Base-by-base conservation (phyloP, 1,139 yeast species). In the Candida mesenterica region DNA sequence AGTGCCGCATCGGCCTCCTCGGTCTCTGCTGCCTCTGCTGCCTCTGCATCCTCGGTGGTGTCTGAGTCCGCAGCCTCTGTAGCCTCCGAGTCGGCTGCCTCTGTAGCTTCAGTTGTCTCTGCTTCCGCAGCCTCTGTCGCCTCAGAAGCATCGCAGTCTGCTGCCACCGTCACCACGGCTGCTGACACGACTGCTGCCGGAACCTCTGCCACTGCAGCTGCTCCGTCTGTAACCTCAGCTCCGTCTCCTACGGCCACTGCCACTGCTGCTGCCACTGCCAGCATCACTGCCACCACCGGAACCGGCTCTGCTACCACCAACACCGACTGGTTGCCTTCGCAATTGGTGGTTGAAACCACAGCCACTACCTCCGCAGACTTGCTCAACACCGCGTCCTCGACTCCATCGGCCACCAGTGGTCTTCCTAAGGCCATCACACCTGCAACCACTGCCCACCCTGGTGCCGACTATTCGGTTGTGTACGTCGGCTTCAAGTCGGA, bases 361-460 rank as follows among this genome's bases (percentile, higher is more conserved):
- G 38, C 65, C 1, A 38, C 52, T 10, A 56, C 67, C n/a, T 44
- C 68, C 4, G 54, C 52, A 3, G 43, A 62, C 17, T 5, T 10
- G 14, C 54, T 66, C 12, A 65, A 65, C 22, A 50, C 52, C 27
- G 55, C 66, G 15, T 52, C 55, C 8, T 49, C 58, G 15, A 43
- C 46, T 3, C 54, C 68, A n/a, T 46, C 63, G 8, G 57, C 56
- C 34, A 68, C 82, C 2, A 65, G 82, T 4, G 74, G 80, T 6
- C 65, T 82, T 48, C 92, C 92, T 35, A 75, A 74, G 52, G 89
- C 85, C 2, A 82, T 83, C 46, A 72, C 82, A 2, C 79, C 81
- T 8, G 71, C 70, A 5, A 59, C 66, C 14, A 63, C 72, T 4
- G 49, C 65, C 6, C 46, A 51, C 15, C 82, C 82, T 23, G 75